A percentile compares a stretch with the other conserved stretches of the same genome.
phyloP scores from a whole-genome alignment of 768 basidiomycete genomes.

The Mycena galericulata region DNA sequence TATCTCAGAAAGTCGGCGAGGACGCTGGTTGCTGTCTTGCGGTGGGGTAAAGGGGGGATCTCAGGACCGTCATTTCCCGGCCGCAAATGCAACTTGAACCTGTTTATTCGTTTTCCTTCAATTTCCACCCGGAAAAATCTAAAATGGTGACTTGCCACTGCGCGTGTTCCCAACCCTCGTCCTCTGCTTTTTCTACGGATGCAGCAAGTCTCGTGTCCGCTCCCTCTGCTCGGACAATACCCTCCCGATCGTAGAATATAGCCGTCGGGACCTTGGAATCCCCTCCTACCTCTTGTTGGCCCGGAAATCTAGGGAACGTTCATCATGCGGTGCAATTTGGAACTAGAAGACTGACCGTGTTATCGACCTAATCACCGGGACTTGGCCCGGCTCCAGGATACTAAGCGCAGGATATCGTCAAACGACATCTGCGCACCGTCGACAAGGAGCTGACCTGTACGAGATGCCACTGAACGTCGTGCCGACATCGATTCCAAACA shows the following conservation, averaged over 20 bases:
- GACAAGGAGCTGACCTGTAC: constrained; percentile 19
- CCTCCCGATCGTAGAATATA: constrained; percentile 30
- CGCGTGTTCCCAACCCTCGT: constrained; percentile 21
- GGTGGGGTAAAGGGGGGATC: constrained; percentile 54
- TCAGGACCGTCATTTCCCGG: constrained; percentile 43
- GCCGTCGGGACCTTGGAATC: constrained; percentile 36
- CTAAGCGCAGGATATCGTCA: constrained; percentile 19
- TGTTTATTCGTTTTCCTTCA: constrained; percentile 34
- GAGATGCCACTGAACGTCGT: constrained; percentile 58
- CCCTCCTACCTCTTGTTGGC: constrained; percentile 20
- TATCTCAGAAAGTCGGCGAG: constrained; percentile 63
- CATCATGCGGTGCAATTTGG: not conserved
- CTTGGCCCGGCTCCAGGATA: constrained; percentile 50
- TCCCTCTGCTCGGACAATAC: constrained; percentile 26
- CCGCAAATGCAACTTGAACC: constrained; percentile 59
- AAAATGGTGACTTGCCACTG: constrained; percentile 10
- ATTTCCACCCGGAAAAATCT: not conserved
- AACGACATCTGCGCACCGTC: not conserved
- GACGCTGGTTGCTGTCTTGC: constrained; percentile 55
- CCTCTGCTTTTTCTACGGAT: constrained; percentile 5
- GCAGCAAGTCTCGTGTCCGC: constrained; percentile 26
- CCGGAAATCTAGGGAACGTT: constrained; percentile 18
- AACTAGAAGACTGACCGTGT: constrained; percentile 40
- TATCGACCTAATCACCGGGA: constrained; percentile 52
- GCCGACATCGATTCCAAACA: constrained; percentile 65